Percentiles rank a stretch among this genome's conserved stretches.
phyloP scores from a whole-genome alignment of 345 rosid species.

The Eutrema heterophyllum region DNA sequence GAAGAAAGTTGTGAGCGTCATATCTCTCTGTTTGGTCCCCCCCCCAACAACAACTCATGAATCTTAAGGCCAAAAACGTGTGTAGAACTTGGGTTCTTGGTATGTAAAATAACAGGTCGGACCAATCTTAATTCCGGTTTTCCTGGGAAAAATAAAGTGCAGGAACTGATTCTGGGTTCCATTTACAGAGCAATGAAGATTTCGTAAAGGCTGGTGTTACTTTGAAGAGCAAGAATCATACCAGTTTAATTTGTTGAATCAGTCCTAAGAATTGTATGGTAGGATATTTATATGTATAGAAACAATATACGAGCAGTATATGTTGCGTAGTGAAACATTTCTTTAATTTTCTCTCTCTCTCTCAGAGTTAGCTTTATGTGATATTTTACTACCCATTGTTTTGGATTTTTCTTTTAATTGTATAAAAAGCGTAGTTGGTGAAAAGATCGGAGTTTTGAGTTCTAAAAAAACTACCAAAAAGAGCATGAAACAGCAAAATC shows the following conservation, averaged over 20 bases:
- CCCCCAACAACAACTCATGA: background rate
- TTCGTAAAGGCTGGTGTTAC: background rate
- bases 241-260: background rate
- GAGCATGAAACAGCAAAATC: background rate
- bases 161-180: background rate
- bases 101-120: background rate
- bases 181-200: constrained; percentile 4
- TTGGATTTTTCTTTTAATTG: background rate
- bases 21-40: constrained; percentile 1
- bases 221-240: background rate
- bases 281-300: background rate
- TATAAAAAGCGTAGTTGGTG: constrained; percentile 14
- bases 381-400: background rate
- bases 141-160: background rate
- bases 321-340: background rate
- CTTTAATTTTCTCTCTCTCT: background rate
- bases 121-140: background rate
- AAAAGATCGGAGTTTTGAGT: constrained; percentile 14
- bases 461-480: background rate
- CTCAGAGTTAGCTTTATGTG: constrained; percentile 3
- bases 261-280: background rate
- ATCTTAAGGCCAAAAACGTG: too few species aligned
- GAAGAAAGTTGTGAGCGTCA: constrained; percentile 1
- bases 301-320: background rate
- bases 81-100: too few species aligned